Base-by-base conservation (phyloP, 495 filamentous ascomycete genomes). In the Neurospora sp. region DNA sequence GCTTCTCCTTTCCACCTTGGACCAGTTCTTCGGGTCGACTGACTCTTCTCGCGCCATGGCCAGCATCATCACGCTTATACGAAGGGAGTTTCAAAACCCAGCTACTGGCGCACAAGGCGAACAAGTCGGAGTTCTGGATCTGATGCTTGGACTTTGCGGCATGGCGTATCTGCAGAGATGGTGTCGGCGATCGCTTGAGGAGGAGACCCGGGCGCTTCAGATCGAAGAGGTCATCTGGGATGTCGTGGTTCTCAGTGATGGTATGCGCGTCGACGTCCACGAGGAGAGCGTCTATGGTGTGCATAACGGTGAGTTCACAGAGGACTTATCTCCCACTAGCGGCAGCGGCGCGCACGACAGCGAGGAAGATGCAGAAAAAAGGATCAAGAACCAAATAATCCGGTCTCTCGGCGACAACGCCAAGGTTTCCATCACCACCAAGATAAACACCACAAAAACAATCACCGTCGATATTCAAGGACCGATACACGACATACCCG, bases 21-120 rank as follows among this genome's bases (percentile, higher is more conserved):
- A 94, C 80, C 88, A 90, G 23, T 90, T 93, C 72, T 87, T 94
- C 39, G 92, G 92, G 16, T 91, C 88, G 23, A 94, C 92, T 6
- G 92, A 94, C 78, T 92, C 91, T 4, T 93, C 91, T 2, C 86
- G 92, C 70, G 92, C 92, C n/a, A 92, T 94, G 78, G 90, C 90
- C 0, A 90, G 91, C 73, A 93, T 94, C 72, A 89, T 93, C 72
- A 89, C 90, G 2, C 83, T 94, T 37, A 90, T 94, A 54, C 85
- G 89, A 11, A 87, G 89, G 70, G 92, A 94, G 78, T 91, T 94
- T 69, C 84, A 89, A 39, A 90, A 89, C 70, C 87, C 90, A 5
- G 87, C 89, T 7, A 85, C 86, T 4, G 88, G 86, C 7, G 76
- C 82, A 8, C 84, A 86, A 73, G 86, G 87, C n/a, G 89, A 92